Percentiles rank a stretch among this genome's conserved stretches.
Evolutionary conservation across 768 basidiomycete genomes (phyloP).

Genomic region (Tulasnella sp.): DNA sequence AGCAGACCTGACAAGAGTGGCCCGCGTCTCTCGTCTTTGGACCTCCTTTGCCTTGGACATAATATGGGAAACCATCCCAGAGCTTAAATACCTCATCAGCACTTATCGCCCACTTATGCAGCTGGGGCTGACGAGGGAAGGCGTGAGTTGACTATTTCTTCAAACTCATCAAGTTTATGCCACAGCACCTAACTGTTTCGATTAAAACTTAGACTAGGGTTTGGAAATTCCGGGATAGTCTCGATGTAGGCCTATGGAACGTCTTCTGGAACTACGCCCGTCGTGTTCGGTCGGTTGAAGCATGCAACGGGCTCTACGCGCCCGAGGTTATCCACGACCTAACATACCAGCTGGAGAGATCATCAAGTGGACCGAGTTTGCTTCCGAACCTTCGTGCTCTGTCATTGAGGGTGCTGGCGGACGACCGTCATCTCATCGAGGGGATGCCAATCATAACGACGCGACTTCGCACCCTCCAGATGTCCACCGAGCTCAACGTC

Average conservation of each 20-base stretch:
- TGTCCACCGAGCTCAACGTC: not conserved
- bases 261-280: not conserved
- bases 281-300: not conserved
- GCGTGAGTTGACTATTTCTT: not conserved
- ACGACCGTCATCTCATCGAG: not conserved
- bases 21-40: not conserved
- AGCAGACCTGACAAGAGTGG: not conserved
- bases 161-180: not conserved
- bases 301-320: not conserved
- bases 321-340: not conserved
- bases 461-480: not conserved
- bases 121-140: not conserved
- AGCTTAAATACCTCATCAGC: not conserved
- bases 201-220: not conserved
- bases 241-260: not conserved
- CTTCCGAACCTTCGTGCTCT: not conserved
- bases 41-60: not conserved
- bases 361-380: not conserved
- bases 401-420: not conserved
- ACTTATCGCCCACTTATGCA: not conserved
- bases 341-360: not conserved
- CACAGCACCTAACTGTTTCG: not conserved
- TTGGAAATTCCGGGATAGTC: not conserved
- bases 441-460: not conserved
- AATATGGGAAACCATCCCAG: not conserved